Conservation (phyloP, 805 yeast species). For the Candida hispaniensis region DNA sequence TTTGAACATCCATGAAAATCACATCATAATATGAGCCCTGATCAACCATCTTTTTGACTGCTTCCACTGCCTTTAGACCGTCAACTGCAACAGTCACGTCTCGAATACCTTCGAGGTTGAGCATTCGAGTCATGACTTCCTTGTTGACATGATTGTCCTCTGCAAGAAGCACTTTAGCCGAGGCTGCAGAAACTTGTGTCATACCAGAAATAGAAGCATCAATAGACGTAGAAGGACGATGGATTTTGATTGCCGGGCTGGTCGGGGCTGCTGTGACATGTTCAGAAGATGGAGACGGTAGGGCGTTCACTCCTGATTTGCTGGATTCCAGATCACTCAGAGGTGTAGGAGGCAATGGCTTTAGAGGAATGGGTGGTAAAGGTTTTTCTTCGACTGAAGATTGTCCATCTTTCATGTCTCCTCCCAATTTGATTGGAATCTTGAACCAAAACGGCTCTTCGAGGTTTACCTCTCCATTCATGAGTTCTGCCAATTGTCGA, state of each 20-base stretch:
- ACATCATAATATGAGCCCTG: slow-evolving; percentile 41
- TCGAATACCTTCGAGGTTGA: slow-evolving; percentile 66
- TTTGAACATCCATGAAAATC: slow-evolving; percentile 94
- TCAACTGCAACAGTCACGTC: slow-evolving; percentile 74
- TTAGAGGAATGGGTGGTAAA: too few species aligned
- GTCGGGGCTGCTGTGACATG: background rate
- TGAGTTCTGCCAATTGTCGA: slow-evolving; percentile 77
- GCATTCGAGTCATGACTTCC: slow-evolving; percentile 84
- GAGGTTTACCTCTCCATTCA: slow-evolving; percentile 76
- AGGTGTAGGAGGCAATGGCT: too few species aligned
- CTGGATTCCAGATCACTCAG: too few species aligned
- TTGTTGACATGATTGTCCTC: slow-evolving; percentile 93
- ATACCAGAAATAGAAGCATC: background rate
- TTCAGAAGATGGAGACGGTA: slow-evolving; percentile 1
- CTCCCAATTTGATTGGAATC: slow-evolving; percentile 6
- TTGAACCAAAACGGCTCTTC: slow-evolving; percentile 25
- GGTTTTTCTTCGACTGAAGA: too few species aligned
- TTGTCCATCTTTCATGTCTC: background rate
- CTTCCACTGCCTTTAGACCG: slow-evolving; percentile 74
- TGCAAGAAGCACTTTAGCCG: slow-evolving; percentile 58
- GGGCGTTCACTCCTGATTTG: background rate
- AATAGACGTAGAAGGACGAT: slow-evolving; percentile 1
- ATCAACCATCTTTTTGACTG: slow-evolving; percentile 37
- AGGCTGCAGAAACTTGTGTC: slow-evolving; percentile 2
- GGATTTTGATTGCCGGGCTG: background rate